Evolutionary conservation across 352 stramenopile species (phyloP).

Genomic region (Phytophthora crassamura): DNA sequence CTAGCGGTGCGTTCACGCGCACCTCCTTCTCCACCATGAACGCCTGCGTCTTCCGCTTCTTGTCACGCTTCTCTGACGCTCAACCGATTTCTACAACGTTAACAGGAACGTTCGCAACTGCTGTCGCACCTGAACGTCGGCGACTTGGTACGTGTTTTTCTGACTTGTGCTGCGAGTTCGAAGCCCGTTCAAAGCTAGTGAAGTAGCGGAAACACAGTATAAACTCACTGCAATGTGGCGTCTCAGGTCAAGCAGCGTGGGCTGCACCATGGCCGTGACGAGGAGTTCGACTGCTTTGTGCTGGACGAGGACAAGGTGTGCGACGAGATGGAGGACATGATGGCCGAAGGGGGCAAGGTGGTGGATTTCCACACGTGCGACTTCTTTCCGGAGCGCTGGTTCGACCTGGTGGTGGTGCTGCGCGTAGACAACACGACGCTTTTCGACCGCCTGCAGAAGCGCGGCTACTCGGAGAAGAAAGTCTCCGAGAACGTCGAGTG

Average conservation of each 20-base stretch:
- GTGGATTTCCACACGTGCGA: conserved; percentile 98
- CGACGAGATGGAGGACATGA: conserved; percentile 94
- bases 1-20: conserved; percentile 67
- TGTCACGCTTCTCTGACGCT: conserved; percentile 9
- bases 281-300: conserved; percentile 96
- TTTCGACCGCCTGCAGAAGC: conserved; percentile 87
- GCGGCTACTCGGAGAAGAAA: conserved; percentile 97
- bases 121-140: conserved; percentile 96
- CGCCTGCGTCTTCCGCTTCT: conserved; percentile 9
- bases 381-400: conserved; percentile 98
- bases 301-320: conserved; percentile 98
- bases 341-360: conserved; percentile 90
- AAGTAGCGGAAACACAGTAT: background rate
- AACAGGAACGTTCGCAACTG: conserved; percentile 72
- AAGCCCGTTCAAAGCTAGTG: background rate
- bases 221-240: conserved; percentile 21
- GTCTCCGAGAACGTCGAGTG: conserved; percentile 96
- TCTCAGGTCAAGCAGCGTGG: conserved; percentile 68
- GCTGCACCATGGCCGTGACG: conserved; percentile 89
- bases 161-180: conserved; percentile 6
- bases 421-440: conserved; percentile 93
- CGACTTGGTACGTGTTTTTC: conserved; percentile 75
- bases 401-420: conserved; percentile 95
- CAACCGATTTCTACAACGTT: conserved; percentile 16
- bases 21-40: background rate